phyloP scores from a whole-genome alignment of 805 yeast genomes.

The Schizosaccharomyces pombe region ASM294v3 CU329670.1:2758001-2758500 shows the following conservation, averaged over 20 bases:
- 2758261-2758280: slow-evolving; percentile 36
- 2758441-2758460: background rate
- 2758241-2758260: background rate
- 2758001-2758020: slow-evolving; percentile 76
- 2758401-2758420: slow-evolving; percentile 43
- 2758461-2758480: slow-evolving; percentile 9
- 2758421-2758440: slow-evolving; percentile 9
- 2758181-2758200: background rate
- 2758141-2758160: slow-evolving; percentile 4
- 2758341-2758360: slow-evolving; percentile 55
- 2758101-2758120: too few relatives aligned
- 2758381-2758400: slow-evolving; percentile 49
- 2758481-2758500: background rate
- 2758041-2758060: background rate
- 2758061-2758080: slow-evolving; percentile 17
- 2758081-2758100: background rate
- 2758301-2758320: slow-evolving; percentile 23
- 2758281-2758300: slow-evolving; percentile 1
- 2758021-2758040: slow-evolving; percentile 29
- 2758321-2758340: slow-evolving; percentile 52
- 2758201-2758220: background rate
- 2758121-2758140: background rate
- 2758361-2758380: slow-evolving; percentile 73
- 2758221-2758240: background rate
- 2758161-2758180: slow-evolving; percentile 6